Percentiles rank a stretch among this genome's conserved stretches.
phyloP scores from a whole-genome alignment of 2,329 filamentous ascomycete species.

The Scedosporium apiospermum region DNA sequence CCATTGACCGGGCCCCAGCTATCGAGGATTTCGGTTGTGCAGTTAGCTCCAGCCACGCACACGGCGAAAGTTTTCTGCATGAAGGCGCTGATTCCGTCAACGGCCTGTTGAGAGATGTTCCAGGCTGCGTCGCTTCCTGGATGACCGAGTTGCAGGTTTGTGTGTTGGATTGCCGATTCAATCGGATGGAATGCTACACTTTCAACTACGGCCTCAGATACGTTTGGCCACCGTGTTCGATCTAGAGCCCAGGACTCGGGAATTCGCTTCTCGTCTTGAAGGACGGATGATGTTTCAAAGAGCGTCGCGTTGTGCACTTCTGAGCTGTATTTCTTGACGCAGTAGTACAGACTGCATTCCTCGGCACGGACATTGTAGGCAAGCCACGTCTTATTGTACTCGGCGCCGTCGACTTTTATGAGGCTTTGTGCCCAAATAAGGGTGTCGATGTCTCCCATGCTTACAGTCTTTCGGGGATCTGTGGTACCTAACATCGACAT shows the following conservation, averaged over 20 bases:
- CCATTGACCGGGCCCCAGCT: constrained; percentile 10
- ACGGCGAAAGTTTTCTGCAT: constrained; percentile 10
- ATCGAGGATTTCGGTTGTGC: constrained; percentile 3
- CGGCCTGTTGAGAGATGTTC: constrained; percentile 9
- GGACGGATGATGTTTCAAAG: constrained; percentile 3
- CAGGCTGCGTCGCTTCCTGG: not conserved
- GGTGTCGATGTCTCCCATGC: constrained; percentile 10
- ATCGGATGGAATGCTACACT: not conserved
- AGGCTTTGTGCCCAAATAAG: constrained; percentile 11
- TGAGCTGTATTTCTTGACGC: constrained; percentile 7
- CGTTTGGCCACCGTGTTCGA: not conserved
- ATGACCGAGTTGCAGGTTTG: not conserved
- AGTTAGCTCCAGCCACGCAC: constrained; percentile 4
- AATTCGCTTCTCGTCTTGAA: not conserved
- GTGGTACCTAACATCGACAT: constrained; percentile 10
- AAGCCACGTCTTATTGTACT: constrained; percentile 6
- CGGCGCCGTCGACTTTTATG: constrained; percentile 8
- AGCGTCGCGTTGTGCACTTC: constrained; percentile 2
- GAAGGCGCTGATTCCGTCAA: constrained; percentile 10
- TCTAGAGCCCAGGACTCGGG: not conserved
- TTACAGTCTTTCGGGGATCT: constrained; percentile 7
- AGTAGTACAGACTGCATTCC: constrained; percentile 12
- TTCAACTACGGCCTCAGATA: not conserved
- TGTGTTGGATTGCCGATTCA: not conserved
- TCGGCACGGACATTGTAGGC: constrained; percentile 6